Percentiles rank a stretch among this genome's conserved stretches.
Conservation (phyloP, 345 rosid genomes). For the Erysimum cheiranthoides region DNA sequence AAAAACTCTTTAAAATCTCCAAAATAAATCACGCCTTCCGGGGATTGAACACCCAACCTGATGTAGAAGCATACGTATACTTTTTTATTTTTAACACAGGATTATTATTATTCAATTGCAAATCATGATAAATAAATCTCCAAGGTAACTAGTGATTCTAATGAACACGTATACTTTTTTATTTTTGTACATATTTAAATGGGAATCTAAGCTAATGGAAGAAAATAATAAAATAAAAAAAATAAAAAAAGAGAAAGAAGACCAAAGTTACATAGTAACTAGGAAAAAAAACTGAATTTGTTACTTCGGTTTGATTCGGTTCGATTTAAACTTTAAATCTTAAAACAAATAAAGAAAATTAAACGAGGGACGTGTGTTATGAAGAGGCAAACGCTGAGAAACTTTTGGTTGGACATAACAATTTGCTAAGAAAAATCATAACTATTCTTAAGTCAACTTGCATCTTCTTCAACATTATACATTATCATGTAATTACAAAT, state of each 20-base stretch:
- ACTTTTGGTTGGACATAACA: slow-evolving; percentile 25
- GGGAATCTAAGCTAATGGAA: slow-evolving; percentile 23
- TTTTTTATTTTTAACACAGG: no score
- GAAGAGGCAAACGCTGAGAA: slow-evolving; percentile 31
- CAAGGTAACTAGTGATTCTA: slow-evolving; percentile 18
- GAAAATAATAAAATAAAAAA: no score
- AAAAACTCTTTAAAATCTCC: no score
- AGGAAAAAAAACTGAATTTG: background rate
- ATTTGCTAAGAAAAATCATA: slow-evolving; percentile 2
- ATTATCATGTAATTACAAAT: slow-evolving; percentile 7
- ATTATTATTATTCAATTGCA: no score
- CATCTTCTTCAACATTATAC: slow-evolving; percentile 2
- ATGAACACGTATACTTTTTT: background rate
- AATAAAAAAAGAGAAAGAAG: slow-evolving; percentile 3
- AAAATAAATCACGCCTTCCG: no score
- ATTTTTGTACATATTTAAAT: background rate
- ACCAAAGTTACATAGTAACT: slow-evolving; percentile 12
- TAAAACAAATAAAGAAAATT: background rate
- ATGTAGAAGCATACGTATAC: no score
- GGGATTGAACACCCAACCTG: no score
- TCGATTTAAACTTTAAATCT: background rate
- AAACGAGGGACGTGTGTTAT: slow-evolving; percentile 36
- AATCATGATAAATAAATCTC: no score
- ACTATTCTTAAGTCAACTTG: slow-evolving; percentile 18
- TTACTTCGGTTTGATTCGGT: background rate